Evolutionary conservation across 73 alveolate genomes (phyloP).

Genomic region (Tetrahymena thermophila): DNA sequence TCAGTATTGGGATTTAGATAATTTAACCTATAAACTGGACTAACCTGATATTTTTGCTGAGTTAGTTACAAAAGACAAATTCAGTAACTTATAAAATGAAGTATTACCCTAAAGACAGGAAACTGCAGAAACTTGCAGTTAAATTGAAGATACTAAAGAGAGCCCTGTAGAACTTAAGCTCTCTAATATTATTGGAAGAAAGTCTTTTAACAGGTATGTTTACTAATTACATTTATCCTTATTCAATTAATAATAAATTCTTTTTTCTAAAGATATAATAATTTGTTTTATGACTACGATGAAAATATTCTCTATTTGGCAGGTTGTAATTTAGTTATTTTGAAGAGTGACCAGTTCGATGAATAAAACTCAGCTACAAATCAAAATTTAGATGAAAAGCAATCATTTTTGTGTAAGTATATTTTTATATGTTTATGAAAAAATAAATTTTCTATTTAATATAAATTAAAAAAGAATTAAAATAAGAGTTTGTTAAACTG

Average conservation of each 20-base stretch:
- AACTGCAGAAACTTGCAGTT: slow-evolving; percentile 57
- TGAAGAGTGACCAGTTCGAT: slow-evolving; percentile 56
- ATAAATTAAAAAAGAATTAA: not conserved
- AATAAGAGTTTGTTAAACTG: slow-evolving; percentile 24
- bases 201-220: slow-evolving; percentile 68
- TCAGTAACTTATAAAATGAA: slow-evolving; percentile 48
- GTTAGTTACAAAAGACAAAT: slow-evolving; percentile 55
- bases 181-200: slow-evolving; percentile 68
- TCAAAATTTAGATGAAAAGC: not conserved
- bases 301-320: slow-evolving; percentile 82
- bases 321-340: slow-evolving; percentile 48
- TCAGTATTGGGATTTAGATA: slow-evolving; percentile 60
- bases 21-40: slow-evolving; percentile 66
- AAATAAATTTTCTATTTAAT: too few species aligned
- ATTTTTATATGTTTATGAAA: too few species aligned
- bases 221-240: not conserved
- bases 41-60: slow-evolving; percentile 69
- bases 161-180: slow-evolving; percentile 27
- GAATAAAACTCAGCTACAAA: not conserved
- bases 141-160: slow-evolving; percentile 51
- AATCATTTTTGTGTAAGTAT: not conserved
- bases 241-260: too few species aligned
- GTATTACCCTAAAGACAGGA: slow-evolving; percentile 61
- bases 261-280: slow-evolving; percentile 94
- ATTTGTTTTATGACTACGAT: slow-evolving; percentile 82